Base-by-base conservation (phyloP, 164 flowering plant species). In the Litsea cubeba region DNA sequence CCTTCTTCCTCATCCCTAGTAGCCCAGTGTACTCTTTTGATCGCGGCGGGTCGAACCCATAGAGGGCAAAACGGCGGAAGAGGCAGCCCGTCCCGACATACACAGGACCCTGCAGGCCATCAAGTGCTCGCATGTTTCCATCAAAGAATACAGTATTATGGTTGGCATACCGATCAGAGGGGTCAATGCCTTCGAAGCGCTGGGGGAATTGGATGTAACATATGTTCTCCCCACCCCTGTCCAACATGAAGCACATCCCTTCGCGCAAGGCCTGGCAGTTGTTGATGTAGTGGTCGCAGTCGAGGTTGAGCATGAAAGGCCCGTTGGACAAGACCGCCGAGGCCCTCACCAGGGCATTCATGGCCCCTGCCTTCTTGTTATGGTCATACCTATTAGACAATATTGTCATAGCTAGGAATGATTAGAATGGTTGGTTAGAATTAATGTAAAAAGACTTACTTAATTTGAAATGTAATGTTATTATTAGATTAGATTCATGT, bases 241-340 rank as follows among this genome's bases (percentile, higher is more conserved):
- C 94, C 91, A 92, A 86, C 97, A 92, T 92, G 72, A 90, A 91
- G 77, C 97, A 91, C 92, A 91, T 88, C 12, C 97, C 97, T 80
- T 89, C 97, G 1, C 90, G 75, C 5, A 91, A 64, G 17, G 97
- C 97, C 71, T 80, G 78, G 70, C 85, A 88, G 75, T 90, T 87
- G 81, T 83, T 83, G 65, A 91, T 83, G 71, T 91, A 91, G 77
- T 91, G 97, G 75, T 91, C 97, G 63, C 94, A 91, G 51, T 89
- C 92, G 11, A 91, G 83, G 74, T 91, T 91, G 70, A 91, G 92
- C 3, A 91, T 91, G 80, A 91, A 90, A 1, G 93, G 86, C 0
- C 97, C 94, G 50, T 92, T 92, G 1, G 97, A 90, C 26, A 90
- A 24, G 30, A 92, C 50, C 2, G 94, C 90, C 0, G 91, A 90